These are phyloP conservation scores for Raphanus sativus DNA, from an alignment of 345 rosid genomes.

Conservation along the genomic window DNA sequence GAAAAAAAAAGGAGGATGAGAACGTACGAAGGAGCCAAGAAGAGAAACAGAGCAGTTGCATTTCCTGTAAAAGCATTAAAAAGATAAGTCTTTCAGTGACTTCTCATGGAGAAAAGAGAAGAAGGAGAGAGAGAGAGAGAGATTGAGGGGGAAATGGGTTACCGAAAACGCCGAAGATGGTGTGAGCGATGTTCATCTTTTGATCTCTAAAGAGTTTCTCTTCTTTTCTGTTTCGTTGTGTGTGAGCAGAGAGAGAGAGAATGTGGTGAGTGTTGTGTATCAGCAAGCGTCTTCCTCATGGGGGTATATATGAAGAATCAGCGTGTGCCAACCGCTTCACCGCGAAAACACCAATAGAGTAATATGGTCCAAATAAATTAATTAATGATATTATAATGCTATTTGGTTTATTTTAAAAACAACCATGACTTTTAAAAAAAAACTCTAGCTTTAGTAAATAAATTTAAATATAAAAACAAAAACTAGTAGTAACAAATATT, in stretches of 20 bases:
- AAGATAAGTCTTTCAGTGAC: constrained; percentile 2
- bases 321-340: constrained; percentile 28
- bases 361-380: not conserved
- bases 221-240: not conserved
- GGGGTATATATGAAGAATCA: constrained; percentile 10
- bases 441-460: not conserved
- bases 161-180: constrained; percentile 90
- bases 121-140: constrained; percentile 14
- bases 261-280: not conserved
- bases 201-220: not conserved
- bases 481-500: no score
- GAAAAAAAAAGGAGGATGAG: not conserved
- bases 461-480: no score
- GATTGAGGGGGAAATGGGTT: constrained; percentile 20
- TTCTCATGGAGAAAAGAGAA: constrained; percentile 11
- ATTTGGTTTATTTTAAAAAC: not conserved
- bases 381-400: not conserved
- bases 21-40: constrained; percentile 83
- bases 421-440: not conserved
- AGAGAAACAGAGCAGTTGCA: constrained; percentile 93
- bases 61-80: constrained; percentile 59
- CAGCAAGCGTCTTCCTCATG: constrained; percentile 1
- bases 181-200: constrained; percentile 64
- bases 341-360: not conserved
- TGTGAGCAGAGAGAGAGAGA: constrained; percentile 18